Evolutionary conservation across 768 basidiomycete species (phyloP).

Genomic region (Leccinellum albellum): DNA sequence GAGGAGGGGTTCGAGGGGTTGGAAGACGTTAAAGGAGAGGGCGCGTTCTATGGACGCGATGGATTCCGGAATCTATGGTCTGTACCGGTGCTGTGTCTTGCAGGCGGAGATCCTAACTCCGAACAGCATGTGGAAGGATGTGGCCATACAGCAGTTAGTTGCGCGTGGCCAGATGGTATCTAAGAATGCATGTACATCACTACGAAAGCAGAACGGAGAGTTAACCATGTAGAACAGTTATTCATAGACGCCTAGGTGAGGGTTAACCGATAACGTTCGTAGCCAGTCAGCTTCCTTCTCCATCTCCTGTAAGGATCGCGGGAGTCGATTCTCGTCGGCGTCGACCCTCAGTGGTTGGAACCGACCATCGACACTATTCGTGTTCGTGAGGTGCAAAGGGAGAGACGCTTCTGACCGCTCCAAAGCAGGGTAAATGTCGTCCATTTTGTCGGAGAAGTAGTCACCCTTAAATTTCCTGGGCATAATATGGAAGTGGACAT

Average conservation of each 20-base stretch:
- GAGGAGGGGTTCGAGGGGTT: slow-evolving; percentile 35
- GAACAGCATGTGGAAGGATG: slow-evolving; percentile 35
- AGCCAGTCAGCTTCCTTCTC: slow-evolving; percentile 74
- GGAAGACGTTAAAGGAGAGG: slow-evolving; percentile 29
- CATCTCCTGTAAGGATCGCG: slow-evolving; percentile 73
- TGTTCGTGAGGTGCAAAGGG: slow-evolving; percentile 33
- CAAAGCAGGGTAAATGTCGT: slow-evolving; percentile 76
- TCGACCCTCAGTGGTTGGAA: slow-evolving; percentile 53
- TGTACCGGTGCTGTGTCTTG: slow-evolving; percentile 38
- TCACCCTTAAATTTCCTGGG: slow-evolving; percentile 75
- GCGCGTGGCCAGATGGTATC: slow-evolving; percentile 34
- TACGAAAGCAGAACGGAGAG: background rate
- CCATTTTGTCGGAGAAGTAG: slow-evolving; percentile 57
- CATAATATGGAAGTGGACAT: slow-evolving; percentile 94
- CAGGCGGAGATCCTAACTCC: slow-evolving; percentile 26
- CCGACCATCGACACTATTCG: slow-evolving; percentile 12
- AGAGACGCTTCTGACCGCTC: slow-evolving; percentile 61
- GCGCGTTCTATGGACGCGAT: slow-evolving; percentile 23
- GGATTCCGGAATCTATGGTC: slow-evolving; percentile 8
- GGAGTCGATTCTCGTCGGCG: slow-evolving; percentile 62
- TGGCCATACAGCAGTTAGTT: slow-evolving; percentile 33
- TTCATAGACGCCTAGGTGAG: background rate
- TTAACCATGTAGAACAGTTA: background rate
- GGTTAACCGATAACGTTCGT: slow-evolving; percentile 44
- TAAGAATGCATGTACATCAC: slow-evolving; percentile 14